Evolutionary conservation across 306 rosid species (phyloP).

Genomic region (Quercus wislizeni): DNA sequence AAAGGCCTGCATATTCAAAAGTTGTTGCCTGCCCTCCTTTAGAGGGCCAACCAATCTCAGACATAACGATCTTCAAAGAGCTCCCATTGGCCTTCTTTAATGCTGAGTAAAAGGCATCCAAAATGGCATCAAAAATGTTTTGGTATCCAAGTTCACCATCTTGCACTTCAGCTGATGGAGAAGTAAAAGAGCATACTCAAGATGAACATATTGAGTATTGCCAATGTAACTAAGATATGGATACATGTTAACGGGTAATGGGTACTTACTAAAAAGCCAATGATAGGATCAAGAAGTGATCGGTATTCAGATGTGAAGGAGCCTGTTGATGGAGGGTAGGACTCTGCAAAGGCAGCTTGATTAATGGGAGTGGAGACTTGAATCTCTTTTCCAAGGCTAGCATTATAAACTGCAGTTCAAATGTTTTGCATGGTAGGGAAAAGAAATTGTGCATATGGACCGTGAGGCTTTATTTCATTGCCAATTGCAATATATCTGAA

Average conservation of each 20-base stretch:
- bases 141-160: slow-evolving; percentile 31
- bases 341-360: slow-evolving; percentile 12
- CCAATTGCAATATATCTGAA: slow-evolving; percentile 54
- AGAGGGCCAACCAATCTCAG: too few species aligned
- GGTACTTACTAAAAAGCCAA: slow-evolving; percentile 26
- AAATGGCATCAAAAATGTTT: too few species aligned
- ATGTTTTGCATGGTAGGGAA: slow-evolving; percentile 43
- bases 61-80: too few species aligned
- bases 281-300: slow-evolving; percentile 25
- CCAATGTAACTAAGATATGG: slow-evolving; percentile 29
- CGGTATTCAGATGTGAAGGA: neutral
- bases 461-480: slow-evolving; percentile 33
- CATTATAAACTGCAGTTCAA: slow-evolving; percentile 25
- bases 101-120: too few species aligned
- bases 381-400: slow-evolving; percentile 26
- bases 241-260: slow-evolving; percentile 36
- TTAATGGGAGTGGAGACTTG: slow-evolving; percentile 37
- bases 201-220: neutral
- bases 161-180: slow-evolving; percentile 21
- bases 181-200: slow-evolving; percentile 34
- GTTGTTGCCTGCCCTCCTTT: too few species aligned
- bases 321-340: slow-evolving; percentile 47
- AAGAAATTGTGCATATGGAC: slow-evolving; percentile 15
- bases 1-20: too few species aligned
- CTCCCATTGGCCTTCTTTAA: too few species aligned